These are phyloP conservation scores for Suillus variegatus DNA, from an alignment of 768 basidiomycete genomes.

Conservation along the genomic window DNA sequence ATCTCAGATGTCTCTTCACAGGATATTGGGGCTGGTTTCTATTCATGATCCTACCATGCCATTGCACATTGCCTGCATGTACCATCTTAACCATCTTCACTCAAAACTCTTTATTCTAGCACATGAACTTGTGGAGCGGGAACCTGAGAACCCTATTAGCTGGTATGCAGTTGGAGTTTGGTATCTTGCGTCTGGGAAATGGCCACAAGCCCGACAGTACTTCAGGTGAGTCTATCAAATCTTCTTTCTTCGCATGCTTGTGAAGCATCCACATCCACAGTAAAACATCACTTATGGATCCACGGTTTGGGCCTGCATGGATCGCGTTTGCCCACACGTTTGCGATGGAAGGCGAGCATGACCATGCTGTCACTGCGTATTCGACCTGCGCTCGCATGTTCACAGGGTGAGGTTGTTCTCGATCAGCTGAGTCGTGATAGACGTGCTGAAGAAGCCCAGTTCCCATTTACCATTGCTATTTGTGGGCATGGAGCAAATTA, in stretches of 20 bases:
- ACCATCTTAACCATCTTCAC: conserved; percentile 88
- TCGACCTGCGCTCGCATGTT: conserved; percentile 96
- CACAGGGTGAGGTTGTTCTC: conserved; percentile 67
- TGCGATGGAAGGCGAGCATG: conserved; percentile 96
- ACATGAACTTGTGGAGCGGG: conserved; percentile 92
- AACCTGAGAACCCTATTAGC: conserved; percentile 89
- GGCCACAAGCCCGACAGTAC: conserved; percentile 89
- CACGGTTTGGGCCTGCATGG: conserved; percentile 96
- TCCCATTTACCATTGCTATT: conserved; percentile 94
- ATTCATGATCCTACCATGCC: conserved; percentile 91
- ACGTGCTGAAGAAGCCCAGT: conserved; percentile 45
- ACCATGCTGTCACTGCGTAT: conserved; percentile 97
- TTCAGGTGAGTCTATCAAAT: conserved; percentile 69
- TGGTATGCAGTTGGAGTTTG: conserved; percentile 99
- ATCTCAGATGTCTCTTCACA: conserved; percentile 30
- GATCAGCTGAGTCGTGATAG: background rate
- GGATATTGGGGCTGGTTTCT: conserved; percentile 83
- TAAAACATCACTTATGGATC: conserved; percentile 96
- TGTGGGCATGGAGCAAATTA: conserved; percentile 98
- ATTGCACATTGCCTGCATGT: conserved; percentile 96
- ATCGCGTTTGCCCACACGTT: conserved; percentile 97
- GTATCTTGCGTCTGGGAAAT: conserved; percentile 87
- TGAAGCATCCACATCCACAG: conserved; percentile 39
- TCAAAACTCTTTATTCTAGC: conserved; percentile 95
- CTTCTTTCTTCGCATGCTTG: conserved; percentile 1